phyloP scores from a whole-genome alignment of 164 flowering plant genomes.

The Malania oleifera region DNA sequence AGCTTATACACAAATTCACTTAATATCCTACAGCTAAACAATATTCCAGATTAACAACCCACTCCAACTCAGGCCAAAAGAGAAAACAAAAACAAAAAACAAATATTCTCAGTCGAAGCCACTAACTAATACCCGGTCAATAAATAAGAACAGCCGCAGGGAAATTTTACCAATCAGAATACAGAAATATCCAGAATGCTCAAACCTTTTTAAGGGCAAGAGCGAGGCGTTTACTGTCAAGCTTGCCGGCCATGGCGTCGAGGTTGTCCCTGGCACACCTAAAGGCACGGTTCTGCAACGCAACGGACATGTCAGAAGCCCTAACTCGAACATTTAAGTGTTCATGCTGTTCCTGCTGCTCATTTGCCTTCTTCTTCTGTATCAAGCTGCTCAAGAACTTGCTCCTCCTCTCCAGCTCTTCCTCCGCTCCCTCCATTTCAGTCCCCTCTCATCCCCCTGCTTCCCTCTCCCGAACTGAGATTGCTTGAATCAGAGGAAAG shows the following conservation, averaged over 20 bases:
- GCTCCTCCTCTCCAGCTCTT: constrained; percentile 86
- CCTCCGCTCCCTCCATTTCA: constrained; percentile 67
- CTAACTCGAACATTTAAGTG: constrained; percentile 59
- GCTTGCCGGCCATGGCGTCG: constrained; percentile 66
- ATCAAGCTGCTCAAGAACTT: constrained; percentile 73
- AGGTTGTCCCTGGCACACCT: constrained; percentile 55
- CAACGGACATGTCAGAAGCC: constrained; percentile 79
- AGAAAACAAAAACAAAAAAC: too few relatives aligned
- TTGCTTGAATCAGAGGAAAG: not conserved
- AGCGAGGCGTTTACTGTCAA: constrained; percentile 86
- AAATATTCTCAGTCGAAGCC: too few relatives aligned
- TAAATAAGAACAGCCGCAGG: not conserved
- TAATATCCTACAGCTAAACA: not conserved
- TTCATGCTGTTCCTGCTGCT: constrained; percentile 43
- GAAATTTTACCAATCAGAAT: not conserved
- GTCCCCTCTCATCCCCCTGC: constrained; percentile 11
- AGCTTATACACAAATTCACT: too few relatives aligned
- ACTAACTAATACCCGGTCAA: too few relatives aligned
- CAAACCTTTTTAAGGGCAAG: constrained; percentile 90
- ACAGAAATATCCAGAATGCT: not conserved
- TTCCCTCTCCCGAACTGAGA: constrained; percentile 1
- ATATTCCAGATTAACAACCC: too few relatives aligned
- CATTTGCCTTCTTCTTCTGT: constrained; percentile 66
- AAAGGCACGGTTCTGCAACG: constrained; percentile 69
- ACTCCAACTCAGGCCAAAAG: too few relatives aligned